phyloP scores from a whole-genome alignment of 2,329 filamentous ascomycete species.

The Allantophomopsis lycopodina region DNA sequence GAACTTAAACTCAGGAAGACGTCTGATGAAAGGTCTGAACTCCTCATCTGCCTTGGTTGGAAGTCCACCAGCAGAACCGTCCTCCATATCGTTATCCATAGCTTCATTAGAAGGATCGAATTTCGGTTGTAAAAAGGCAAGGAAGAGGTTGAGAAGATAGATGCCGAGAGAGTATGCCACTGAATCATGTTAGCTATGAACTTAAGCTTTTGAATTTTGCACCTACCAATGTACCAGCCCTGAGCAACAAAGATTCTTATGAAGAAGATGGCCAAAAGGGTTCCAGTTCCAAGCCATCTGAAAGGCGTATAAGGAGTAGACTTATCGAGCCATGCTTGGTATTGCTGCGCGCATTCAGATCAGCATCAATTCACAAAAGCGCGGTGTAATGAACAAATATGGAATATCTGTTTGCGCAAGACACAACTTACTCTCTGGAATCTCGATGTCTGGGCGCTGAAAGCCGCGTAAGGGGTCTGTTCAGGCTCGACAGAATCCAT shows the following conservation, averaged over 20 bases:
- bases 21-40: slow-evolving; percentile 92
- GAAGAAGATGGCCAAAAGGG: slow-evolving; percentile 68
- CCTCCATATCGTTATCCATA: slow-evolving; percentile 90
- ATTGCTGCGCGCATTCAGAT: slow-evolving; percentile 46
- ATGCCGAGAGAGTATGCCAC: slow-evolving; percentile 97
- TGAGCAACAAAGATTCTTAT: slow-evolving; percentile 81
- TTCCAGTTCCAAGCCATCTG: slow-evolving; percentile 77
- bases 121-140: slow-evolving; percentile 95
- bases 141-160: slow-evolving; percentile 97
- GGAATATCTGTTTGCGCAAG: slow-evolving; percentile 1
- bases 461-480: slow-evolving; percentile 81
- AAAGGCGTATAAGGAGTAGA: slow-evolving; percentile 82
- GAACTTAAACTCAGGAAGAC: slow-evolving; percentile 98
- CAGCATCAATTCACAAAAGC: not conserved
- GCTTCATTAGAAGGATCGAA: slow-evolving; percentile 92
- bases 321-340: slow-evolving; percentile 88
- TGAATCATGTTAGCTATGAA: slow-evolving; percentile 21
- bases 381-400: not conserved
- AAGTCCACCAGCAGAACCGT: slow-evolving; percentile 67
- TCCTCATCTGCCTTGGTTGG: slow-evolving; percentile 96
- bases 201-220: not conserved
- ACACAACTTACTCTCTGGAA: slow-evolving; percentile 49
- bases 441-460: slow-evolving; percentile 71
- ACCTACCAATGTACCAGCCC: slow-evolving; percentile 94
- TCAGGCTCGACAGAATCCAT: slow-evolving; percentile 88